Base-by-base conservation (phyloP, 1,284 basidiomycete species). In the Schizophyllum commune region DNA sequence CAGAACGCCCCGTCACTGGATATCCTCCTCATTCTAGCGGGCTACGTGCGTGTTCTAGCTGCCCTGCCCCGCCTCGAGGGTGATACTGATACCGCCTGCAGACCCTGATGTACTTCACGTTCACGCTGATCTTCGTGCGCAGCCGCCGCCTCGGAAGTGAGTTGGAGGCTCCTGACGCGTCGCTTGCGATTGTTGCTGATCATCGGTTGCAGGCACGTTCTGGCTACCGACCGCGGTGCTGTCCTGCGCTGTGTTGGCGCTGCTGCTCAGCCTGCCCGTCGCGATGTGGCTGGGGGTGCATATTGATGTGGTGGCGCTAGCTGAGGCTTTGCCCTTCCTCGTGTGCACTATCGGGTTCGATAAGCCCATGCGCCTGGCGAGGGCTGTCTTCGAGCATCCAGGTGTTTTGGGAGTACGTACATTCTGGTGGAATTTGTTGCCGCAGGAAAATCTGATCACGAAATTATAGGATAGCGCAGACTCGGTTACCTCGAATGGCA, bases 331-430 rank as follows among this genome's bases (percentile, higher is more conserved):
- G 1, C 96, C 96, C 0, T 99, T 99, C 86, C 81, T 99, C 51
- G 96, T 99, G 54, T 97, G 97, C 74, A 96, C 94, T 0, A 89
- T 99, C 61, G 96, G 96, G 13, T 99, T 98, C 72, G 96, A 99
- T 76, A 99, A 99, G 75, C 96, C 96, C 0, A 89, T 96, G 63
- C 85, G 93, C 11, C 86, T 99, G 52, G 95, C 95, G 0, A 84
- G 90, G 32, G 92, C 95, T 11, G 91, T 98, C 39, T 94, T 98
- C 74, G 83, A 86, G 20, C 92, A 96, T 68, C 91, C 93, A 2
- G 88, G 80, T 22, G 71, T 68, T 17, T 62, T 70, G 34, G 72
- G 65, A 47, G 39, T 47, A 11, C 9, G 39, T 47, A 60, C 65
- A 17, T 62, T 22, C 64, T 65, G 8, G 61, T 62, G 65, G 39